Percentiles rank a stretch among this genome's conserved stretches.
phyloP scores from a whole-genome alignment of 768 basidiomycete species.

The Porphyrellus cyaneotinctus region DNA sequence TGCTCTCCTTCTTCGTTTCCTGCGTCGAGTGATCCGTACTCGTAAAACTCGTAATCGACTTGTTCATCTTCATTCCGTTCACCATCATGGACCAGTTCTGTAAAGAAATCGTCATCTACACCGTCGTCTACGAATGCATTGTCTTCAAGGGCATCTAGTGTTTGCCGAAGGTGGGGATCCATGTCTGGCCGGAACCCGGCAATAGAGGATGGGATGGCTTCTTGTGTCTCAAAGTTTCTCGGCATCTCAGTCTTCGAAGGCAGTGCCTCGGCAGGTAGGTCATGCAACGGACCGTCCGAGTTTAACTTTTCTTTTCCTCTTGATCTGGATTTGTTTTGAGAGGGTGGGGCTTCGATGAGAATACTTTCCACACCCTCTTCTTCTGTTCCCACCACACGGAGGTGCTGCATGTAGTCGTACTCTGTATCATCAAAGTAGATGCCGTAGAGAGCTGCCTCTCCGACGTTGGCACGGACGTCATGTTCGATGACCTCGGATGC shows the following conservation, averaged over 20 bases:
- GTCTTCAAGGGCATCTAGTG: slow-evolving; percentile 91
- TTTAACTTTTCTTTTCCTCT: slow-evolving; percentile 37
- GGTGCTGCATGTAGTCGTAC: slow-evolving; percentile 98
- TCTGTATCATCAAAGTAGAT: slow-evolving; percentile 93
- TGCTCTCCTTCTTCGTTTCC: slow-evolving; percentile 21
- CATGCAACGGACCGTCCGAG: slow-evolving; percentile 37
- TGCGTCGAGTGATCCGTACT: slow-evolving; percentile 35
- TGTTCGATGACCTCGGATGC: slow-evolving; percentile 45
- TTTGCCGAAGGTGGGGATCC: slow-evolving; percentile 92
- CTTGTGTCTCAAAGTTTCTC: slow-evolving; percentile 68
- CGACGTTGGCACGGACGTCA: slow-evolving; percentile 54
- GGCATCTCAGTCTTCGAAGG: slow-evolving; percentile 75
- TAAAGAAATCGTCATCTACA: slow-evolving; percentile 73
- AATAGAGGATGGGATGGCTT: slow-evolving; percentile 77
- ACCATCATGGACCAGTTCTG: slow-evolving; percentile 65
- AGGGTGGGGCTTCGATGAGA: slow-evolving; percentile 69
- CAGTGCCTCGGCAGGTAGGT: slow-evolving; percentile 66
- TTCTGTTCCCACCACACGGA: slow-evolving; percentile 69
- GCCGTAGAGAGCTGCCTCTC: slow-evolving; percentile 87
- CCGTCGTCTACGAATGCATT: slow-evolving; percentile 87
- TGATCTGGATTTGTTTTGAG: slow-evolving; percentile 32
- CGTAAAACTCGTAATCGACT: slow-evolving; percentile 63
- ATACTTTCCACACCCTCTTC: slow-evolving; percentile 81
- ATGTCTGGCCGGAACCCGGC: slow-evolving; percentile 92
- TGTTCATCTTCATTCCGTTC: slow-evolving; percentile 61